Percentiles rank a stretch among this genome's conserved stretches.
These are phyloP conservation scores for Pyricularia sp. DNA, from an alignment of 2,329 filamentous ascomycete genomes.

Conservation along the genomic window DNA sequence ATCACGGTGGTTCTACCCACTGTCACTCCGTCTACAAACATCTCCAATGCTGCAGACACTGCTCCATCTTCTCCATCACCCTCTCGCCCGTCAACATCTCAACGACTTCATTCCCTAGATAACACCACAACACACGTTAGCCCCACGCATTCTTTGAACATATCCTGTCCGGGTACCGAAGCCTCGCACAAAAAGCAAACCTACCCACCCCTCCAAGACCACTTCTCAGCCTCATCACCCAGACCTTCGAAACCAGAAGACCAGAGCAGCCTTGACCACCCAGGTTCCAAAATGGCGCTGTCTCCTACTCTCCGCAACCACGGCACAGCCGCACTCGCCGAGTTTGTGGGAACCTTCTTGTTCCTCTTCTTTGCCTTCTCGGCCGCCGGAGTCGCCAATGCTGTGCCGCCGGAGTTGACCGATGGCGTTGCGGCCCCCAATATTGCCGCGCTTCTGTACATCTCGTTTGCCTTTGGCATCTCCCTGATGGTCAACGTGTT, in stretches of 20 bases:
- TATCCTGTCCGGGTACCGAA: background rate
- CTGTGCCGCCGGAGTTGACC: conserved; percentile 9
- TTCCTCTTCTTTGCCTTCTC: conserved; percentile 33
- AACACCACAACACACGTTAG: background rate
- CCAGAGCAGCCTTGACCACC: background rate
- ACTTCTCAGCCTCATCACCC: background rate
- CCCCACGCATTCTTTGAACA: background rate
- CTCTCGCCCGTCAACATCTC: background rate
- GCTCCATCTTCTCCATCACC: conserved; percentile 3
- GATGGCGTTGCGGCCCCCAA: conserved; percentile 17
- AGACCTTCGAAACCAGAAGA: background rate
- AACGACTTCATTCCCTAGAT: background rate
- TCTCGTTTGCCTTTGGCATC: conserved; percentile 39
- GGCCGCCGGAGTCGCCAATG: conserved; percentile 17
- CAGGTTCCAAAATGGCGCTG: background rate
- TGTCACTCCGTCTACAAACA: background rate
- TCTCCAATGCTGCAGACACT: background rate
- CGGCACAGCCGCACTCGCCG: conserved; percentile 32
- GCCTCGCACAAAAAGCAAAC: background rate
- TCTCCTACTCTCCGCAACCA: conserved; percentile 18
- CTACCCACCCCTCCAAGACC: background rate
- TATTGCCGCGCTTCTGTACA: conserved; percentile 33
- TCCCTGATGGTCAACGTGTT: conserved; percentile 44
- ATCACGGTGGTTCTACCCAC: background rate
- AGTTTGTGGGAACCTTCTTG: conserved; percentile 44